Evolutionary conservation across 768 basidiomycete genomes (phyloP), one percentile per base, ranked within the genome.

Genomic region (Podaxis mareebaensis): DNA sequence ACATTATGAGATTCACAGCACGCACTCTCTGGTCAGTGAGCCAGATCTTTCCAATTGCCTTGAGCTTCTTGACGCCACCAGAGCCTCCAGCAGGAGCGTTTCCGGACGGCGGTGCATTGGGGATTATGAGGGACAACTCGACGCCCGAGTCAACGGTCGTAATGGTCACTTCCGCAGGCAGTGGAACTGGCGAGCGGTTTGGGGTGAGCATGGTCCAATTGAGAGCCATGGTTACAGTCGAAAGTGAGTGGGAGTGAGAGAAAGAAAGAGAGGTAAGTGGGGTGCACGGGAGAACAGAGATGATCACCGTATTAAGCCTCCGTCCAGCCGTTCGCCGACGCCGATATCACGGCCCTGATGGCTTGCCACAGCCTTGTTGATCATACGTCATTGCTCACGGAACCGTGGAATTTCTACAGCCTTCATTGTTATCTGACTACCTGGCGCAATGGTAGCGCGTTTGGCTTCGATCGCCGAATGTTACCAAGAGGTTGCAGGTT

Each of bases 361-460:
- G 12, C 15, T 5, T 30, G n/a, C 12, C 58, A 59, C 58, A 59
- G 58, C 58, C 58, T 38, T 33, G 7, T 33, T 48, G n/a, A 24
- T 30, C 20, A 33, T 30, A 33, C 26, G 26, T 62, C 48, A 62
- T 40, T 6, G 33, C 33, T 7, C 40, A 3, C 15, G 7, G 7
- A 36, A 17, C 30, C 6, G 8, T n/a, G 13, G 28, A 17, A 22
- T 22, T 20, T 36, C 30, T 39, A 53, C 13, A n/a, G 49, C 7
- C 33, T 33, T 33, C 28, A 30, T 30, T 6, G 4, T 10, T 20
- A 10, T 15, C 79, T 75, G 87, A 85, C 84, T 87, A 85, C 88
- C 88, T 92, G 79, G 90, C 90, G 88, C 90, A 91, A 92, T 91
- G 90, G 90, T 91, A 92, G 90, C 90, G 90, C 90, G 89, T 92